Conservation (phyloP, 2,329 filamentous ascomycete species). For the Diaporthe citriasiana region DNA sequence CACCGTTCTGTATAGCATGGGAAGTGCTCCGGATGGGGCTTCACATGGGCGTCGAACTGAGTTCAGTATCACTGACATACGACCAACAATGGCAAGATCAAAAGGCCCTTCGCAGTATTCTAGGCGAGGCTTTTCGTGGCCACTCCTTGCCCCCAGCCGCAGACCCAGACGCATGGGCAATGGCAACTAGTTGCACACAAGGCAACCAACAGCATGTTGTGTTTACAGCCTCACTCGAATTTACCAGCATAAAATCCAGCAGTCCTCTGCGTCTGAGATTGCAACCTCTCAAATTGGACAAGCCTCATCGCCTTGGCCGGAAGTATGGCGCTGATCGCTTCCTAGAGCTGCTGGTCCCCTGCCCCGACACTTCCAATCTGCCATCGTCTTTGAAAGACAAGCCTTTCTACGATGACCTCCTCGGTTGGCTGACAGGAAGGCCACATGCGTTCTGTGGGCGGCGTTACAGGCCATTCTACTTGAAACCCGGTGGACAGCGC, state of each 20-base stretch:
- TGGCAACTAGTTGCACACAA: background rate
- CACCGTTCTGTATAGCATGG: constrained; percentile 66
- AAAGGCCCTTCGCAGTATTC: constrained; percentile 55
- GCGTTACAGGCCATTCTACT: constrained; percentile 63
- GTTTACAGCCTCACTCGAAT: constrained; percentile 59
- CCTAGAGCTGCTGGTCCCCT: constrained; percentile 67
- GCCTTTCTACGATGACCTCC: constrained; percentile 51
- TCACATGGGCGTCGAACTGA: constrained; percentile 59
- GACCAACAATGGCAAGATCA: constrained; percentile 61
- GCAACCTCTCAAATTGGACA: constrained; percentile 62
- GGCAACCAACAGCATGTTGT: constrained; percentile 51
- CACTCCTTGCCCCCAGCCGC: constrained; percentile 61
- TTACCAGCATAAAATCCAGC: constrained; percentile 51
- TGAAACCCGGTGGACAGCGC: constrained; percentile 55
- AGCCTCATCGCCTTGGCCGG: constrained; percentile 65
- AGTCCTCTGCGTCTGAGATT: constrained; percentile 63
- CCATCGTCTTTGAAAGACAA: constrained; percentile 51
- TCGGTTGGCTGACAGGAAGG: constrained; percentile 57
- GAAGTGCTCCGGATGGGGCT: constrained; percentile 64
- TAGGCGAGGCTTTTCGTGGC: constrained; percentile 60
- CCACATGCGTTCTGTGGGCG: constrained; percentile 62
- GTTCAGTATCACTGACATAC: constrained; percentile 54
- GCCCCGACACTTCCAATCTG: constrained; percentile 51
- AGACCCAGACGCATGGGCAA: background rate
- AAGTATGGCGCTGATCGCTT: constrained; percentile 72